Evolutionary conservation across 225 moss, liverwort and hornwort species (phyloP).

Genomic region (Marchantia paleacea): DNA sequence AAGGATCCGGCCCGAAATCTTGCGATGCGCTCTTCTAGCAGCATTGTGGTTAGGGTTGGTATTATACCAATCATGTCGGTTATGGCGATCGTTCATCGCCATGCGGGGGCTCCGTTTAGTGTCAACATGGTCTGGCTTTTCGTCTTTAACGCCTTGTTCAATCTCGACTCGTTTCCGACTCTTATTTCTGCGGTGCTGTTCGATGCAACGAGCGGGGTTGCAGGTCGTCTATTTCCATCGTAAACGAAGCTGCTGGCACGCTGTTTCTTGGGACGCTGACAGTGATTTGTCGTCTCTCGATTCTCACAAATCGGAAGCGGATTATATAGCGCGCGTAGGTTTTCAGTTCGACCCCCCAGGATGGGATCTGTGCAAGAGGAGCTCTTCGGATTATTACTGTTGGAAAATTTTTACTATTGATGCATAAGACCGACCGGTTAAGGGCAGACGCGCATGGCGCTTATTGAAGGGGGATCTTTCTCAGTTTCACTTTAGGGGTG

Average conservation of each 20-base stretch:
- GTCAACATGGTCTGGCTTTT: slow-evolving; percentile 41
- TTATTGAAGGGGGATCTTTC: slow-evolving; percentile 27
- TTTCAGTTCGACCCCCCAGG: background rate
- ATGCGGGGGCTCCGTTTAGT: slow-evolving; percentile 39
- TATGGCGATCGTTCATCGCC: slow-evolving; percentile 55
- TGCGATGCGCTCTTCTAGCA: slow-evolving; percentile 49
- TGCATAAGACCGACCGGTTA: slow-evolving; percentile 13
- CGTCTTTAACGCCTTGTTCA: slow-evolving; percentile 45
- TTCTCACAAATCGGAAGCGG: slow-evolving; percentile 26
- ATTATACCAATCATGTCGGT: slow-evolving; percentile 56
- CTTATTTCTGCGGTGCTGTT: slow-evolving; percentile 38
- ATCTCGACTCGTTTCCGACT: slow-evolving; percentile 38
- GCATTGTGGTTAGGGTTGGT: slow-evolving; percentile 52
- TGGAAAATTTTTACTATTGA: slow-evolving; percentile 24
- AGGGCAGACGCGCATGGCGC: slow-evolving; percentile 20
- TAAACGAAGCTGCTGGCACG: slow-evolving; percentile 29
- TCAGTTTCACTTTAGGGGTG: slow-evolving; percentile 13
- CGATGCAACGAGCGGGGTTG: slow-evolving; percentile 36
- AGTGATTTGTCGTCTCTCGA: slow-evolving; percentile 31
- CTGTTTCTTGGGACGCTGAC: slow-evolving; percentile 38
- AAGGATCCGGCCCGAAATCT: slow-evolving; percentile 57
- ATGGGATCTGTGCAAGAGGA: slow-evolving; percentile 3
- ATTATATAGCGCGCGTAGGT: slow-evolving; percentile 24
- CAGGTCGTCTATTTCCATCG: slow-evolving; percentile 33
- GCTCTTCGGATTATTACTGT: slow-evolving; percentile 28